Evolutionary conservation across 352 stramenopile genomes (phyloP), one percentile per base, ranked within the genome.

Genomic region (Plasmopara viticola): DNA sequence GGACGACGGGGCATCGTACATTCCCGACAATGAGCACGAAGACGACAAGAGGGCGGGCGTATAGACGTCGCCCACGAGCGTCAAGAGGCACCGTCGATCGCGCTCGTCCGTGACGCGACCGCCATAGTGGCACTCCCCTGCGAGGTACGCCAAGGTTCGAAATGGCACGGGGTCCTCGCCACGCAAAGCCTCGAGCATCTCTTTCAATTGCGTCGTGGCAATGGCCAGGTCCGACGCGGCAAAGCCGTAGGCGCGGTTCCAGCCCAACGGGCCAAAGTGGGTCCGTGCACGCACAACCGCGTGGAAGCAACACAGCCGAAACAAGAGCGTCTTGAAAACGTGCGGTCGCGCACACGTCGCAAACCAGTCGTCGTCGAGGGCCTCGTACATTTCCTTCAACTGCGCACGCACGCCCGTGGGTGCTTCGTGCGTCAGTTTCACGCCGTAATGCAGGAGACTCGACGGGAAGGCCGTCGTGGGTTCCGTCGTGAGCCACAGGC

Each of bases 341-440:
- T 66, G 45, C 0, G 74, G 67, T 2, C 88, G 69, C 9, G 51
- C 48, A 41, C 79, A 93, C 51, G 54, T 84, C 28, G 85, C 58
- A 17, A 89, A 64, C 86, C 86, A 95, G 20, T 58, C 56, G 37
- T 86, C 76, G 10, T 91, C 78, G 40, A 94, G 83, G 1, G 78
- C 94, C 44, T 88, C 46, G 57, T 93, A 98, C n/a, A 84, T 93
- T 5, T 87, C 89, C 46, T 96, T 91, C 9, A 98, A 56, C 64
- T 97, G 98, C 8, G 90, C 89, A 14, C 92, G 77, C 83, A 98
- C 94, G 7, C 94, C 94, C 45, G 96, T 96, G 0, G 94, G 90
- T 6, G 94, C 92, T 46, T 98, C 94, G 44, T 97, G 97, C 15
- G 93, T 98, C 84, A 98, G 97, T 68, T 98, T 98, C 47, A 96